Conservation (phyloP, 1,139 yeast genomes). For the Yamadazyma diddensiae region DNA sequence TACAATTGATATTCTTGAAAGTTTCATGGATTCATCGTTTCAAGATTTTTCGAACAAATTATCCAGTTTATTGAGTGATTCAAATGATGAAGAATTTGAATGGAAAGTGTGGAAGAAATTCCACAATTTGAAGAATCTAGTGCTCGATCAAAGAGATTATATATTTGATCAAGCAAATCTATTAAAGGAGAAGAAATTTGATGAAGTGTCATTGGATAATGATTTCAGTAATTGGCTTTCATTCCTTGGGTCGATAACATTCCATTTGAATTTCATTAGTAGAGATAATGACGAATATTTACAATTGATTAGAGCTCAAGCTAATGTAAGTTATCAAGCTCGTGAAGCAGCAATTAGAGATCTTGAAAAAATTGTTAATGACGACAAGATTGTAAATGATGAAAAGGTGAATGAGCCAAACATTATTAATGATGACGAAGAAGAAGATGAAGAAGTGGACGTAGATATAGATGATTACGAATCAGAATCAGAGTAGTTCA, state of each 20-base stretch:
- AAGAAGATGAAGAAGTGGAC: constrained; percentile 5
- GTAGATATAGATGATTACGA: constrained; percentile 1
- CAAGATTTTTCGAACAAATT: constrained; percentile 48
- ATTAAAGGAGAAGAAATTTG: constrained; percentile 10
- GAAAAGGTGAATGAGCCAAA: constrained; percentile 2
- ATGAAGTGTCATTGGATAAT: constrained; percentile 10
- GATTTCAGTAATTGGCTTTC: constrained; percentile 50
- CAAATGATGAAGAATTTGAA: constrained; percentile 31
- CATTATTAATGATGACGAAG: constrained; percentile 3
- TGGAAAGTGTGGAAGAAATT: constrained; percentile 73
- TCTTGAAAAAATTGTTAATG: constrained; percentile 3
- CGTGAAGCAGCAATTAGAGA: constrained; percentile 45
- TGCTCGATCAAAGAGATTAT: constrained; percentile 56
- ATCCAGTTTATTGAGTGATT: constrained; percentile 27
- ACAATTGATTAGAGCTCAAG: constrained; percentile 72
- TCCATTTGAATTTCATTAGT: constrained; percentile 56
- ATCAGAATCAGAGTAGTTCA: constrained; percentile 2
- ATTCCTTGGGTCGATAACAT: constrained; percentile 55
- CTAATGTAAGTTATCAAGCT: constrained; percentile 74
- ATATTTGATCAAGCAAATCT: constrained; percentile 33
- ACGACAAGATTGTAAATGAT: constrained; percentile 3
- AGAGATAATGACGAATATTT: constrained; percentile 73
- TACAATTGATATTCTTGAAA: constrained; percentile 64
- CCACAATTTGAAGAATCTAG: constrained; percentile 52
- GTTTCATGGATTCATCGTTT: constrained; percentile 66